phyloP scores from a whole-genome alignment of 371 early-diverging fungal species.

The Paraphysoderma sedebokerense region DNA sequence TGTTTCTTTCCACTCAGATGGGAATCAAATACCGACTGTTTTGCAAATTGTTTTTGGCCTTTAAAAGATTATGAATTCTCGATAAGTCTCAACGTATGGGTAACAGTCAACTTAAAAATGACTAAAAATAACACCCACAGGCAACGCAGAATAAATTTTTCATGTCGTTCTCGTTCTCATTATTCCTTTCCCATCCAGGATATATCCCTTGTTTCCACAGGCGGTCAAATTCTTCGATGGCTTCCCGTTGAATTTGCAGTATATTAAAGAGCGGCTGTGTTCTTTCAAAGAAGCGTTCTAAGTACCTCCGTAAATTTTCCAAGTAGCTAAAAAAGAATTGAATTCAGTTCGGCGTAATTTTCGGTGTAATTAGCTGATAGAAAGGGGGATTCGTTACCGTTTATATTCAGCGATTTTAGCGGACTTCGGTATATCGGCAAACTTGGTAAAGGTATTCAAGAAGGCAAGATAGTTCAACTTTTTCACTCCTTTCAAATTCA shows the following conservation, averaged over 20 bases:
- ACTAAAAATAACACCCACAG: conserved; percentile 33
- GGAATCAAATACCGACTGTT: conserved; percentile 60
- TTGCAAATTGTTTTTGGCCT: conserved; percentile 65
- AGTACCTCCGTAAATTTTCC: conserved; percentile 36
- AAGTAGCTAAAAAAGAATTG: conserved; percentile 36
- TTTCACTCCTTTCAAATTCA: conserved; percentile 61
- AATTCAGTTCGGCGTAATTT: neutral
- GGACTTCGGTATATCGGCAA: conserved; percentile 36
- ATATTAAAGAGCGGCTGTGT: conserved; percentile 65
- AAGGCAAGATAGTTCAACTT: conserved; percentile 63
- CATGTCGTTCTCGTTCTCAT: conserved; percentile 17
- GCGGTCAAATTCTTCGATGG: conserved; percentile 32
- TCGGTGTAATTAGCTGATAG: neutral
- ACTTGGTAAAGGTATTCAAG: conserved; percentile 46
- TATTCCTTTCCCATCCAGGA: conserved; percentile 39
- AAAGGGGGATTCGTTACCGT: conserved; percentile 15
- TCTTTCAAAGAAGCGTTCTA: conserved; percentile 54
- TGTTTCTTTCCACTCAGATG: conserved; percentile 81
- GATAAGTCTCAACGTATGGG: no score
- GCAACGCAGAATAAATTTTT: conserved; percentile 51
- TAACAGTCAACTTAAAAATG: no score
- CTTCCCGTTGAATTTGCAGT: conserved; percentile 23
- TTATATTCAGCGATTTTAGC: conserved; percentile 45
- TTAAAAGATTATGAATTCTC: neutral
- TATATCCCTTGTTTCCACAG: conserved; percentile 38